Percentiles rank a stretch among this genome's conserved stretches.
These are phyloP conservation scores for Alternaria angustiovoidea DNA, from an alignment of 2,329 filamentous ascomycete species.

Conservation along the genomic window DNA sequence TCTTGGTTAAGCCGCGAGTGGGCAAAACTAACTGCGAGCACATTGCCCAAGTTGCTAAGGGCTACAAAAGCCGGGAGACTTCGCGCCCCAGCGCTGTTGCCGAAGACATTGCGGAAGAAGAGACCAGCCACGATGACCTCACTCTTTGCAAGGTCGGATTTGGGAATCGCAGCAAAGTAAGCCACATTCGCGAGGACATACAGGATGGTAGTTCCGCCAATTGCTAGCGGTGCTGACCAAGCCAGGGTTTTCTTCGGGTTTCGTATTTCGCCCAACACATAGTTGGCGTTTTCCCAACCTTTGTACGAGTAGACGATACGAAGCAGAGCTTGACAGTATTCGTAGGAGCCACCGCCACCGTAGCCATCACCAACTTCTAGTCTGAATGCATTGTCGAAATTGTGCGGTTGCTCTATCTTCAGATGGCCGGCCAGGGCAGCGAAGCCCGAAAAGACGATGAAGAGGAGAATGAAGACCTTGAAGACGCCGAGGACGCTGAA, in stretches of 20 bases:
- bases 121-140: slow-evolving; percentile 68
- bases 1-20: slow-evolving; percentile 70
- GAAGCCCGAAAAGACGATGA: slow-evolving; percentile 67
- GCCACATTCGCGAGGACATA: slow-evolving; percentile 72
- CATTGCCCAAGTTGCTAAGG: slow-evolving; percentile 68
- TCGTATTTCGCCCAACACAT: slow-evolving; percentile 66
- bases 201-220: slow-evolving; percentile 66
- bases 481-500: slow-evolving; percentile 68
- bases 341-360: slow-evolving; percentile 45
- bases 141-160: slow-evolving; percentile 64
- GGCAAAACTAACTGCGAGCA: slow-evolving; percentile 67
- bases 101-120: slow-evolving; percentile 70
- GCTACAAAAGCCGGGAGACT: slow-evolving; percentile 63
- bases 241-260: slow-evolving; percentile 63
- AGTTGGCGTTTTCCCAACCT: slow-evolving; percentile 63
- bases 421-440: slow-evolving; percentile 46
- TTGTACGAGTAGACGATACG: slow-evolving; percentile 69
- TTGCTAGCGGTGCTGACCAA: slow-evolving; percentile 65
- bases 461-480: slow-evolving; percentile 67
- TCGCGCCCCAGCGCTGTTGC: slow-evolving; percentile 59
- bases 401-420: slow-evolving; percentile 58
- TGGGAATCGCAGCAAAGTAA: slow-evolving; percentile 70
- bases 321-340: slow-evolving; percentile 65
- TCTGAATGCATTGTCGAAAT: slow-evolving; percentile 67
- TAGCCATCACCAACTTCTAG: slow-evolving; percentile 48